Conservation (phyloP, 148 eudicot genomes). For the Pouteria glomerata region DNA sequence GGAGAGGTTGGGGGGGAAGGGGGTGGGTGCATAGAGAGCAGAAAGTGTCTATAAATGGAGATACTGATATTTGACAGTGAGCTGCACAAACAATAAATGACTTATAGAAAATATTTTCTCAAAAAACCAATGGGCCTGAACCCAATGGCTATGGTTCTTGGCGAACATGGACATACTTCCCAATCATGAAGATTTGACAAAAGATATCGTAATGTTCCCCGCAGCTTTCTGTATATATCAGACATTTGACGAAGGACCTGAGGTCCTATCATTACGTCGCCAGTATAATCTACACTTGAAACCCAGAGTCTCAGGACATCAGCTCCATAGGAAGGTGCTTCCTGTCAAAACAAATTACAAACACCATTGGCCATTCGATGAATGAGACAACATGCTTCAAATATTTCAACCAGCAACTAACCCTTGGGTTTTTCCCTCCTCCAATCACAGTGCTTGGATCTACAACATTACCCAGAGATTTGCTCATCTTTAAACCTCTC, state of each 20-base stretch:
- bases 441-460: slow-evolving; percentile 86
- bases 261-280: slow-evolving; percentile 84
- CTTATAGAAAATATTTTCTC: neutral
- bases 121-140: too few relatives aligned
- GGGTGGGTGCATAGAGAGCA: neutral
- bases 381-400: neutral
- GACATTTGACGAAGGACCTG: slow-evolving; percentile 96
- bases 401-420: slow-evolving; percentile 21
- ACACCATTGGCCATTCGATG: neutral
- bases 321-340: slow-evolving; percentile 80
- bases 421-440: slow-evolving; percentile 75
- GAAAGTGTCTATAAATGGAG: neutral
- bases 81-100: too few relatives aligned
- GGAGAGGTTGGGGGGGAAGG: neutral
- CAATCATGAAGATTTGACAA: slow-evolving; percentile 88
- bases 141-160: neutral
- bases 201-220: slow-evolving; percentile 98
- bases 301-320: slow-evolving; percentile 99
- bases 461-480: slow-evolving; percentile 95
- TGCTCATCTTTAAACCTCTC: slow-evolving; percentile 97
- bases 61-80: too few relatives aligned
- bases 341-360: slow-evolving; percentile 27
- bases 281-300: slow-evolving; percentile 94
- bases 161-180: slow-evolving; percentile 43
- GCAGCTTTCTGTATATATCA: slow-evolving; percentile 83